Conservation (phyloP, 2,329 filamentous ascomycete species). For the Coccinonectria pachysandricola region DNA sequence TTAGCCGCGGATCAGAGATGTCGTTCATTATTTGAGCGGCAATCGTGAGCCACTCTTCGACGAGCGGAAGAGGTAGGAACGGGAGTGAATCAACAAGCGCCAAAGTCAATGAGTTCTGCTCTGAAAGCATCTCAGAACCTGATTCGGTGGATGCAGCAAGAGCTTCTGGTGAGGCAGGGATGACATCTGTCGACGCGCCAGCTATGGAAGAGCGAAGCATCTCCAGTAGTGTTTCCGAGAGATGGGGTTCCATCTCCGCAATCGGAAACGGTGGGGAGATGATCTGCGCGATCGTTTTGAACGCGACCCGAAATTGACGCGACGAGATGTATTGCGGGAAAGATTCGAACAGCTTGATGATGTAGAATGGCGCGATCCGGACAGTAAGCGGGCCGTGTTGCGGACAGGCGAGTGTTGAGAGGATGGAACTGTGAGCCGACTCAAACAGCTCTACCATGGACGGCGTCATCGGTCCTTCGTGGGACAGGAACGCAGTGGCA, state of each 20-base stretch:
- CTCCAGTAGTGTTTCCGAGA: constrained; percentile 75
- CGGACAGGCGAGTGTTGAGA: constrained; percentile 71
- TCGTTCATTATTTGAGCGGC: constrained; percentile 56
- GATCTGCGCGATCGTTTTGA: constrained; percentile 75
- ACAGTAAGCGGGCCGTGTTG: constrained; percentile 63
- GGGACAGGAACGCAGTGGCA: constrained; percentile 60
- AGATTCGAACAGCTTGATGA: constrained; percentile 67
- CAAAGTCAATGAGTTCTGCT: constrained; percentile 67
- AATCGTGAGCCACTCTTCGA: constrained; percentile 74
- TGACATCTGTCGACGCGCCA: constrained; percentile 34
- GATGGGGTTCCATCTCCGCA: constrained; percentile 59
- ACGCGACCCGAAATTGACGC: constrained; percentile 79
- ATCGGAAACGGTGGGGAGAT: constrained; percentile 71
- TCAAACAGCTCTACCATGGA: constrained; percentile 61
- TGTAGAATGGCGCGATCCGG: constrained; percentile 69
- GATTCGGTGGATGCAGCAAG: constrained; percentile 16
- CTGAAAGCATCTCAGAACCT: constrained; percentile 44
- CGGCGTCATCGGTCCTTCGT: constrained; percentile 31
- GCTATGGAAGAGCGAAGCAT: constrained; percentile 55
- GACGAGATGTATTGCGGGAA: constrained; percentile 72
- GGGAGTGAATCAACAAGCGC: constrained; percentile 73
- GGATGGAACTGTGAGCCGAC: constrained; percentile 71
- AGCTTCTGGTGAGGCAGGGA: constrained; percentile 29
- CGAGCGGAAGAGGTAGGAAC: constrained; percentile 54
- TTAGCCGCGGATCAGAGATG: constrained; percentile 51